Base-by-base conservation (phyloP, 331 rosid genomes). In the Quercus lobata region DNA sequence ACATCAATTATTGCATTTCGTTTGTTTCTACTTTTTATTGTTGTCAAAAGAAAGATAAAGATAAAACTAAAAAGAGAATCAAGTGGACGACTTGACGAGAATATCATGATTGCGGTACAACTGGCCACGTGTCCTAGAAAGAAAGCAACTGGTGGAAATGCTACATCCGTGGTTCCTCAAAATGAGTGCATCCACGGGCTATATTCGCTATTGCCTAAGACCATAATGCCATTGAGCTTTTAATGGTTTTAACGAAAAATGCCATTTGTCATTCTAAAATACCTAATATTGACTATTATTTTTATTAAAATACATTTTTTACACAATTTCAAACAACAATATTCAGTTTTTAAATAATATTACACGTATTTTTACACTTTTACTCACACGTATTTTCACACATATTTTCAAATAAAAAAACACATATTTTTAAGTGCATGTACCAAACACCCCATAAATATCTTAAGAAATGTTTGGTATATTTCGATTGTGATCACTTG, bases 91-190 rank as follows among this genome's bases (percentile, higher is more conserved):
- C 86, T 83, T 84, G 88, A 25, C 54, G 52, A 76, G 69, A 83
- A 79, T 25, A 37, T 76, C n/a, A 85, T 73, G 81, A 82, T 78
- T 76, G 87, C 81, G 12, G 73, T 17, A 71, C 89, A 78, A 83
- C 86, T 78, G 84, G 85, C 84, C 90, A 85, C 90, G 86, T 84
- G 83, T 85, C 60, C 27, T 19, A 2, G 1, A 41, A 41, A 41
- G 57, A 81, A 75, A 54, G 66, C 71, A 76, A 63, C 79, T 49
- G 78, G 46, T 17, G 34, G 78, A 55, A 61, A 62, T 55, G 82
- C 78, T 44, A 72, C 88, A 72, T 88, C 76, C 82, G 81, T 77
- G 82, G 69, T 24, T 69, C 74, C 69, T 44, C 54, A 6, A 69
- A 76, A 57, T 76, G 83, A 65, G 82, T 80, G 76, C 76, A 79